Evolutionary conservation across 2,329 filamentous ascomycete species (phyloP), one percentile per base, ranked within the genome.

Genomic region (Dothideomycetes sp.): DNA sequence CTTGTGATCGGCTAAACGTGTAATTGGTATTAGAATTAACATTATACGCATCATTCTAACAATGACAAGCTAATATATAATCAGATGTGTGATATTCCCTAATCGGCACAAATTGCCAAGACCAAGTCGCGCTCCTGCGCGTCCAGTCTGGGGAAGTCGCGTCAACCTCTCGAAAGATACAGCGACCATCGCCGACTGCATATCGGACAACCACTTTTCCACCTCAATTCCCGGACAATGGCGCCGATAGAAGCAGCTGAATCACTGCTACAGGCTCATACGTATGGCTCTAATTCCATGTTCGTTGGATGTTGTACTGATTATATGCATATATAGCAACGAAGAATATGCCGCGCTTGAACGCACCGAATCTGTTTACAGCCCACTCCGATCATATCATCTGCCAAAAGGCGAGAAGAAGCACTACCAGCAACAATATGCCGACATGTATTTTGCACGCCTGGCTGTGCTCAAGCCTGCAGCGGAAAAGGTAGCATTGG

Each of bases 391-490:
- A 40, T 82, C 79, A 5, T 96, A 87, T 60, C 66, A 67, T 36
- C 75, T 96, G 8, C 73, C 83, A 17, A 80, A 68, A 47, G 73
- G 73, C 18, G 61, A 68, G 31, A 63, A 69, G 27, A 69, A 71
- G 45, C 81, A 87, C 40, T 98, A 96, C 60, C 72, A 88, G 59
- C 91, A 96, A 60, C 91, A 98, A 64, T 98, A 84, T 73, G 85
- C 83, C 46, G 91, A 98, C 62, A 89, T 96, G 77, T 98, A 98
- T 70, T 98, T 95, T 58, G 60, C 95, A 51, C 83, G 91, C 10
- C 73, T 98, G 17, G 78, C 85, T 29, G 83, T 84, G 62, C 76
- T 98, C 58, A 95, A 89, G 63, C 84, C 87, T 8, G 73, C 76
- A 1, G 83, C 94, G 0, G 84, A 94, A 51, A 63, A 74, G 46